Evolutionary conservation across 2,329 filamentous ascomycete species (phyloP).

Genomic region (Microcyclosporella mali): DNA sequence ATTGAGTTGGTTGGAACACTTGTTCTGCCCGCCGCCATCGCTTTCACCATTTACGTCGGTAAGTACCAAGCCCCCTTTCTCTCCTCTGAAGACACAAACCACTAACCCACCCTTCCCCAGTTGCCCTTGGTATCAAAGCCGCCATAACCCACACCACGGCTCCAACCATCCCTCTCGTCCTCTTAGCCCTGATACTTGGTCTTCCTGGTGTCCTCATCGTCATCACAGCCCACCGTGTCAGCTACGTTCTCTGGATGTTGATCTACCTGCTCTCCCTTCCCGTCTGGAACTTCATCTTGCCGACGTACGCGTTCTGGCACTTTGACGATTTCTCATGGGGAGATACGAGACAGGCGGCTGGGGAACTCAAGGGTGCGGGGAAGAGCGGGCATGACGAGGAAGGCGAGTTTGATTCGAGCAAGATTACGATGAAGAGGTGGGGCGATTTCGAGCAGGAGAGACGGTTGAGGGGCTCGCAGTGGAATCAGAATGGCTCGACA

Average conservation of each 20-base stretch:
- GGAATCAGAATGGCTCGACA: constrained; percentile 8
- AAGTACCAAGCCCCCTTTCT: constrained; percentile 40
- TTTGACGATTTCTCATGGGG: constrained; percentile 99
- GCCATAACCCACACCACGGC: constrained; percentile 50
- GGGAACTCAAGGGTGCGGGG: constrained; percentile 79
- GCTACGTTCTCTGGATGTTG: constrained; percentile 93
- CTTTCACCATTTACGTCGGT: constrained; percentile 95
- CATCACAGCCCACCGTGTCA: constrained; percentile 84
- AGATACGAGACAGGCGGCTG: constrained; percentile 90
- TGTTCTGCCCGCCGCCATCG: constrained; percentile 90
- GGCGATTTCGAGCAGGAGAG: constrained; percentile 78
- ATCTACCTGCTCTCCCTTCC: constrained; percentile 91
- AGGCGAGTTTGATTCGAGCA: constrained; percentile 95
- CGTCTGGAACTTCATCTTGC: constrained; percentile 95
- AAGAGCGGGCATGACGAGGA: constrained; percentile 58
- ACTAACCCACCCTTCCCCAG: constrained; percentile 39
- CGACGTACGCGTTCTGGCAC: constrained; percentile 96
- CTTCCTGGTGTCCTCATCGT: constrained; percentile 87
- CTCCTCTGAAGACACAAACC: constrained; percentile 23
- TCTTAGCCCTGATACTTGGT: constrained; percentile 85
- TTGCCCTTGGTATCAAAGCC: constrained; percentile 76
- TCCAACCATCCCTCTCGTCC: constrained; percentile 83
- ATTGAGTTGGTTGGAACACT: constrained; percentile 92
- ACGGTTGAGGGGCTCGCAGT: constrained; percentile 20
- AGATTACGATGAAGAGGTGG: constrained; percentile 99